Conservation (phyloP, 1,139 yeast species). For the Protomyces inundatus region DNA sequence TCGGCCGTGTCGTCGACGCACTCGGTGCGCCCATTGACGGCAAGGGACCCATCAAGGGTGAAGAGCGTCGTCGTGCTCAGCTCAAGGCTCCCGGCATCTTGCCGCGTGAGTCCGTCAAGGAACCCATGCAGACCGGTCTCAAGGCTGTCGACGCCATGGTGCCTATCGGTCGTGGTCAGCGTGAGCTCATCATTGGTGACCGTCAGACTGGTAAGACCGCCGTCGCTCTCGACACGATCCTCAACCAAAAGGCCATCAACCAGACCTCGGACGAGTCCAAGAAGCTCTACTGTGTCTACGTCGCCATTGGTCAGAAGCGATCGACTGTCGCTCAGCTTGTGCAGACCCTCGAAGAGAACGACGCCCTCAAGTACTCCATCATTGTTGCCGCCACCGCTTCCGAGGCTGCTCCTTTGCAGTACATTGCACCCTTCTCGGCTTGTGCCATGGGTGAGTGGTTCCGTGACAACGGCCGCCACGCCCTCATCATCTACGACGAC, state of each 20-base stretch:
- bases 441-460: constrained; percentile 99
- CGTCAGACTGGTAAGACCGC: constrained; percentile 99
- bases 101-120: constrained; percentile 97
- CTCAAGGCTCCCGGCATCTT: constrained; percentile 99
- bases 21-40: constrained; percentile 99
- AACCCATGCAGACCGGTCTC: constrained; percentile 99
- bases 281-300: constrained; percentile 99
- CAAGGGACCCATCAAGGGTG: constrained; percentile 94
- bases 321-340: constrained; percentile 99
- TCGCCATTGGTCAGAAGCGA: constrained; percentile 99
- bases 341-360: constrained; percentile 96
- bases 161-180: constrained; percentile 99
- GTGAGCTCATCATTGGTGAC: constrained; percentile 99
- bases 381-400: constrained; percentile 99
- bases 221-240: constrained; percentile 95
- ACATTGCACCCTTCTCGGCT: constrained; percentile 99
- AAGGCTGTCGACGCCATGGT: constrained; percentile 98
- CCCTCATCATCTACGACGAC: constrained; percentile 95
- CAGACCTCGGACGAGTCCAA: constrained; percentile 87
- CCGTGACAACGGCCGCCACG: constrained; percentile 99
- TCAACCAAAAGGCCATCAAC: constrained; percentile 99
- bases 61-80: constrained; percentile 88
- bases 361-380: constrained; percentile 95
- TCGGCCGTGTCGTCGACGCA: constrained; percentile 99
- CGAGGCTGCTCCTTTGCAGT: constrained; percentile 99